Evolutionary conservation across 768 basidiomycete species (phyloP), one percentile per base, ranked within the genome.

Genomic region (Leccinum ochraceum): DNA sequence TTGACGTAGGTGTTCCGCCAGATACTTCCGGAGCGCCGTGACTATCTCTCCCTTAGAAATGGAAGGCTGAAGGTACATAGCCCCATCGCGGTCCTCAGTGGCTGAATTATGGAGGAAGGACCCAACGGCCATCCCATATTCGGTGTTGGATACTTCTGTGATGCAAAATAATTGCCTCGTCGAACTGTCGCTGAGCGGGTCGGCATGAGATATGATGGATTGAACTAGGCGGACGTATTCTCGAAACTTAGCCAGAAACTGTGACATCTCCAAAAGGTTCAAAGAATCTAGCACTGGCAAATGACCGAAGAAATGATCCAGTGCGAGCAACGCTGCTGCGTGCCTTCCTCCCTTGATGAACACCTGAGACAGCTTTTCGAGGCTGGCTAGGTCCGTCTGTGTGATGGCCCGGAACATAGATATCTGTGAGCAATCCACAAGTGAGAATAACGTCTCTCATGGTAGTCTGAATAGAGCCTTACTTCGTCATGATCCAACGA

Each of bases 331-430:
- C 5, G 64, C 64, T 14, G 59, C 44, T 2, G 52, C 32, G 2
- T 54, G 53, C 32, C 52, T 57, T n/a, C 46, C 28, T 30, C 6
- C 50, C 28, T 48, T 37, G 26, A 58, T 22, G 26, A 84, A 81
- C 13, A 42, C 50, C 6, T 49, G n/a, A 0, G 69, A 77, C 3
- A 84, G 67, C 9, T 62, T 50, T 5, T 64, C 56, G 6, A 86
- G 75, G 7, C 64, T 46, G 0, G 24, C 37, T 1, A 64, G 22
- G 30, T 78, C 69, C 7, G 60, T 59, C 0, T 63, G 49, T 8
- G 61, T 53, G 6, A 79, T 75, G 14, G 77, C 71, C 17, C 64
- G 66, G 55, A 80, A 80, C 79, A 69, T 69, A 13, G 60, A 63
- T 39, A 71, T 59, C 68, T 69, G 22, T 2, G 6, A 53, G 14